phyloP scores from a whole-genome alignment of 2,329 filamentous ascomycete species.

The Neofusicoccum kwambonambiense region DNA sequence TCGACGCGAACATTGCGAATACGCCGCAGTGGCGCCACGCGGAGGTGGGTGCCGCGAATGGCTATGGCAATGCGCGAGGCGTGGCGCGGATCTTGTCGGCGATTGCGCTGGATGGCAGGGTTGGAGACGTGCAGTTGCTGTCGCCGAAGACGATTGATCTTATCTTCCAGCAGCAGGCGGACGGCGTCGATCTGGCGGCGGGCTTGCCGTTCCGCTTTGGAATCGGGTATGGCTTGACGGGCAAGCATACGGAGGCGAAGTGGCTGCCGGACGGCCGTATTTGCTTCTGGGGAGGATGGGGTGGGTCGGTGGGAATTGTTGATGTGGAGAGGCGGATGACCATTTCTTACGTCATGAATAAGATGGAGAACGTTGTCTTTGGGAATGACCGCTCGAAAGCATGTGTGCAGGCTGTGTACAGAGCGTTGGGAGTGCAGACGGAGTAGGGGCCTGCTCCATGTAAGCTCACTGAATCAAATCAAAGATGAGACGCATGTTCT shows the following conservation, averaged over 20 bases:
- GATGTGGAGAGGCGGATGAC: constrained; percentile 23
- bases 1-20: background rate
- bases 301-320: constrained; percentile 22
- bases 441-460: no score
- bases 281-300: constrained; percentile 25
- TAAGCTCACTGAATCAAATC: no score
- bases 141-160: constrained; percentile 23
- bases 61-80: constrained; percentile 42
- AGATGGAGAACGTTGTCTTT: constrained; percentile 20
- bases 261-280: background rate
- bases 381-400: background rate
- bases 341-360: constrained; percentile 24
- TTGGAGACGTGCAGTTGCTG: constrained; percentile 39
- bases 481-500: no score
- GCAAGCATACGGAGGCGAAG: background rate
- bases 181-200: background rate
- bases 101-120: constrained; percentile 34
- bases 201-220: background rate
- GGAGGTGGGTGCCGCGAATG: background rate
- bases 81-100: constrained; percentile 44
- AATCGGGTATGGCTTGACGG: background rate
- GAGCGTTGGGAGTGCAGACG: background rate
- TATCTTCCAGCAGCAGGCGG: background rate
- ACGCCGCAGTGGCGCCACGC: background rate
- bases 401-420: background rate